These are phyloP conservation scores for Fraxinus floribunda DNA, from an alignment of 305 asterid genomes.

Conservation along the genomic window DNA sequence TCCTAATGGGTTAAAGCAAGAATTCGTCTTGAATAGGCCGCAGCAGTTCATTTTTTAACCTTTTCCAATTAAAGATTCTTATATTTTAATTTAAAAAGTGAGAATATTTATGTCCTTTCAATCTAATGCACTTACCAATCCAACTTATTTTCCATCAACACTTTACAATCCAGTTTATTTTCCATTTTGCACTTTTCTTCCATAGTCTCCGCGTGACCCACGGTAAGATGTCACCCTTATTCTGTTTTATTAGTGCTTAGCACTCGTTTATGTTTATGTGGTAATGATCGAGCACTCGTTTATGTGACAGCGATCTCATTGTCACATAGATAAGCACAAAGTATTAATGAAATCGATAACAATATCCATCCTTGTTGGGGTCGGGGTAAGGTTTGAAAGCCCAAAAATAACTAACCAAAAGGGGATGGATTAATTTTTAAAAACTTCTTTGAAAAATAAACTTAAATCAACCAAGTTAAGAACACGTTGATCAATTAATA, in stretches of 20 bases:
- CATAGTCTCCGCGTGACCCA: background rate
- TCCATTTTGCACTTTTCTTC: background rate
- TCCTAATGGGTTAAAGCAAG: background rate
- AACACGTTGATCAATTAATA: no score
- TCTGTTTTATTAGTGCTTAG: background rate
- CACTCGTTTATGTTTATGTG: no score
- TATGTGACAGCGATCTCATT: background rate
- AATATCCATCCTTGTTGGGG: background rate
- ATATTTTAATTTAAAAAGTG: background rate
- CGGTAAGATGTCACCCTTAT: background rate
- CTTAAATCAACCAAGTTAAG: no score
- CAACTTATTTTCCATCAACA: background rate
- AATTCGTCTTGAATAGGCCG: background rate
- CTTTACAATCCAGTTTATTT: background rate
- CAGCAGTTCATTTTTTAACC: background rate
- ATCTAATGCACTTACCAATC: background rate
- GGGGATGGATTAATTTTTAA: no score
- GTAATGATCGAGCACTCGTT: background rate
- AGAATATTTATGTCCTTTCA: background rate
- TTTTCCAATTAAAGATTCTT: background rate
- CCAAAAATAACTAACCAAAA: no score
- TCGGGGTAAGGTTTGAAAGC: no score
- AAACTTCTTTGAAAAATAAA: no score
- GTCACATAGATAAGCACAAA: background rate
- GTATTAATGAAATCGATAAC: background rate